Conservation (phyloP, 1,284 basidiomycete genomes). For the Fomitopsis betulina region DNA sequence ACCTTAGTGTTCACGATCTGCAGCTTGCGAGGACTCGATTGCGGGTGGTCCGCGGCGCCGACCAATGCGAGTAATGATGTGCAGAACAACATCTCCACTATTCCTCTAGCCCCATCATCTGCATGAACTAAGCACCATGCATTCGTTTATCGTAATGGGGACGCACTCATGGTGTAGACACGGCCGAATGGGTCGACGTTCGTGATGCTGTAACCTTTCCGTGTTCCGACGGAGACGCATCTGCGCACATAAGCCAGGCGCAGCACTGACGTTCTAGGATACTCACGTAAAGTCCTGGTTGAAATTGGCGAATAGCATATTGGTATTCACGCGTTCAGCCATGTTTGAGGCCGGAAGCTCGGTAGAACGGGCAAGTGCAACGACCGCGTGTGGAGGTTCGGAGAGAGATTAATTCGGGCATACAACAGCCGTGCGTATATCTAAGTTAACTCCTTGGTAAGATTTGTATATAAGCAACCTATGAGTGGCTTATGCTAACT, state of each 20-base stretch:
- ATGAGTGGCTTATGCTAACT: no score
- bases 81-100: slow-evolving; percentile 99
- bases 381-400: no score
- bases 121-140: background rate
- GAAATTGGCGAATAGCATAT: slow-evolving; percentile 83
- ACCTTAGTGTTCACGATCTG: slow-evolving; percentile 99
- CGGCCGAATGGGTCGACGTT: slow-evolving; percentile 98
- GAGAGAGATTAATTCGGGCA: no score
- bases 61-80: slow-evolving; percentile 96
- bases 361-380: no score
- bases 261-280: background rate
- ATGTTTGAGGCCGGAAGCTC: slow-evolving; percentile 11
- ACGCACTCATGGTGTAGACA: slow-evolving; percentile 91
- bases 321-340: slow-evolving; percentile 36
- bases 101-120: slow-evolving; percentile 92
- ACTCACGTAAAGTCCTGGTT: slow-evolving; percentile 84
- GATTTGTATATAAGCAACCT: no score
- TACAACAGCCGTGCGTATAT: no score
- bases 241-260: slow-evolving; percentile 32
- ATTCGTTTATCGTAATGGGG: background rate
- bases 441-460: no score
- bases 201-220: slow-evolving; percentile 94
- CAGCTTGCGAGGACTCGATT: slow-evolving; percentile 85
- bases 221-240: slow-evolving; percentile 92
- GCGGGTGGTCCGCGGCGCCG: slow-evolving; percentile 86